Percentiles rank a stretch among this genome's conserved stretches.
Evolutionary conservation across 352 stramenopile genomes (phyloP).

Genomic region (Globisporangium cederbergense): DNA sequence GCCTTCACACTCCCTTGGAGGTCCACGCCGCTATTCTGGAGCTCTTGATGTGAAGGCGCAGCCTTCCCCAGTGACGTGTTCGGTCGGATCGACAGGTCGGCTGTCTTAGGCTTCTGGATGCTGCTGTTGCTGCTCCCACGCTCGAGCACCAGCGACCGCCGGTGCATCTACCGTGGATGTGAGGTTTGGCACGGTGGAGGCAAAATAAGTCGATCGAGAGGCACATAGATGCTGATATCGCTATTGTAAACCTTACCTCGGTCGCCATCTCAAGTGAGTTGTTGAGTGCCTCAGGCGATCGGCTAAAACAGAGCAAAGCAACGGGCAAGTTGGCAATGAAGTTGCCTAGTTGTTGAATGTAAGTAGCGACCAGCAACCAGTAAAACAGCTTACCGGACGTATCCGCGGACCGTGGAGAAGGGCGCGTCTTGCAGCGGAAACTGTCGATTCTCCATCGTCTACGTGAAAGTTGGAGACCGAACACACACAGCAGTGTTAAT

Average conservation of each 20-base stretch:
- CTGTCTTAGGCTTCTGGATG: conserved; percentile 15
- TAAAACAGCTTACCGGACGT: conserved; percentile 37
- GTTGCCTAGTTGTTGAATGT: not conserved
- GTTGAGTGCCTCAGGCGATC: conserved; percentile 9
- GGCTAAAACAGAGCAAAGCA: not conserved
- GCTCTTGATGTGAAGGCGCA: not conserved
- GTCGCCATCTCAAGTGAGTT: conserved; percentile 13
- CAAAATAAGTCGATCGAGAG: not conserved
- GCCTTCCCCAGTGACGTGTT: conserved; percentile 2
- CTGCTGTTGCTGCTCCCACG: conserved; percentile 1
- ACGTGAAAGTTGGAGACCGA: not conserved
- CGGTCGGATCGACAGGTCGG: conserved; percentile 6
- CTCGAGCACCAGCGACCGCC: conserved; percentile 2
- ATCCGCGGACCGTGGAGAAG: conserved; percentile 34
- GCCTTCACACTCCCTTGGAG: not conserved
- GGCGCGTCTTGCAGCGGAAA: conserved; percentile 23
- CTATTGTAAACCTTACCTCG: conserved; percentile 2
- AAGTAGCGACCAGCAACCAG: too few relatives aligned
- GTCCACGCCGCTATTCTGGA: not conserved
- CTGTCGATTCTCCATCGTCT: conserved; percentile 15
- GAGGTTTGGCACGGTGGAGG: not conserved
- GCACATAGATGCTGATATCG: too few relatives aligned
- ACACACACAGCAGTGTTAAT: not conserved
- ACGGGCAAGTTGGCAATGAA: not conserved
- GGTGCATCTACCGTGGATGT: conserved; percentile 2